Evolutionary conservation across 2,329 filamentous ascomycete species (phyloP).

Genomic region (Monosporascus sp.): DNA sequence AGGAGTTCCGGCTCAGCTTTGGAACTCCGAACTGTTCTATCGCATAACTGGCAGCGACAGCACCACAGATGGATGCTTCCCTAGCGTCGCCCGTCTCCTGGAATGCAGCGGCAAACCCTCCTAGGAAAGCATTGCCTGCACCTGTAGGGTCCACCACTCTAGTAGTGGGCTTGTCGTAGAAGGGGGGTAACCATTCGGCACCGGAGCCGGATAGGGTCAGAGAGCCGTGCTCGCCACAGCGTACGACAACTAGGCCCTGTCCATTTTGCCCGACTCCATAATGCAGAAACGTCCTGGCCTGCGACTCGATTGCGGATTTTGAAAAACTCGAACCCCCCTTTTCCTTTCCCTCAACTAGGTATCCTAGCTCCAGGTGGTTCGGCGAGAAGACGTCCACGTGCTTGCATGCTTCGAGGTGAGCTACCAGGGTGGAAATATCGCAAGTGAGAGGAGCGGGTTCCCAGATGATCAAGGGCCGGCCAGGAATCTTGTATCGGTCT

Average conservation of each 20-base stretch:
- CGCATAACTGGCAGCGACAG: constrained; percentile 14
- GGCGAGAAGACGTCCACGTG: constrained; percentile 30
- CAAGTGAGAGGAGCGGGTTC: constrained; percentile 13
- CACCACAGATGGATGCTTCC: constrained; percentile 23
- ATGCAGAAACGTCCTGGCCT: not conserved
- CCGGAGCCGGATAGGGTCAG: constrained; percentile 8
- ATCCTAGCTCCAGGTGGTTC: constrained; percentile 30
- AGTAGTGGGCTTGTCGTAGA: constrained; percentile 8
- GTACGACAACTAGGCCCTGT: constrained; percentile 16
- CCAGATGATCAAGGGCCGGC: constrained; percentile 7
- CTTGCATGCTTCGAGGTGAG: constrained; percentile 16
- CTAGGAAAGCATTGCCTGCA: constrained; percentile 31
- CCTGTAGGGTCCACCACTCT: constrained; percentile 29
- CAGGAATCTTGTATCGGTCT: not conserved
- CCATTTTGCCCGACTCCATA: not conserved
- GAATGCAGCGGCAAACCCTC: constrained; percentile 24
- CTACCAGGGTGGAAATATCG: constrained; percentile 17
- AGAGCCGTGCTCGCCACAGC: constrained; percentile 26
- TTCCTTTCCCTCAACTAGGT: constrained; percentile 12
- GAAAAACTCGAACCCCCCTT: constrained; percentile 16
- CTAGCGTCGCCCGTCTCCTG: constrained; percentile 13
- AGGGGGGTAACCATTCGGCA: constrained; percentile 25
- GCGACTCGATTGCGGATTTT: constrained; percentile 4
- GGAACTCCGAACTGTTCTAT: not conserved
- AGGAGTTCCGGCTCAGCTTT: no score